Conservation (phyloP, 805 yeast genomes). For the Lipomyces chichibuensis region DNA sequence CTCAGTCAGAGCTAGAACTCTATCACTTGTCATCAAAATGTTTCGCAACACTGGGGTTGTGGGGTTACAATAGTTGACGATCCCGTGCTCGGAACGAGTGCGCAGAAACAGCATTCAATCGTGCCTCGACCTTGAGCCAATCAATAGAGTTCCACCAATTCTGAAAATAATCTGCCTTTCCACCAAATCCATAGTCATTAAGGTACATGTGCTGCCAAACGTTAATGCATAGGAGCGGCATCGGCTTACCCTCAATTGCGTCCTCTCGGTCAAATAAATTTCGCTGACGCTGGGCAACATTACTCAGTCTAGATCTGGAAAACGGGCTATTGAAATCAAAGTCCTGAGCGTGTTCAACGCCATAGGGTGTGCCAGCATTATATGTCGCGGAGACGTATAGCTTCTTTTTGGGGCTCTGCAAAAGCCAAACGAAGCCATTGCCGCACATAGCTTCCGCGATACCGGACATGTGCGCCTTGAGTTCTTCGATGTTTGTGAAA, state of each 20-base stretch:
- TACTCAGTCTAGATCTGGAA: conserved; percentile 37
- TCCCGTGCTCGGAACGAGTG: neutral
- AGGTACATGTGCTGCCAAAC: conserved; percentile 91
- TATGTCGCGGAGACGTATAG: conserved; percentile 80
- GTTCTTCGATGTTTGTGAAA: conserved; percentile 78
- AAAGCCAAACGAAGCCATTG: conserved; percentile 89
- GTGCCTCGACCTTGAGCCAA: conserved; percentile 54
- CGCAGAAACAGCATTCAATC: conserved; percentile 13
- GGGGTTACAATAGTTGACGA: neutral
- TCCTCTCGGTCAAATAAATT: conserved; percentile 47
- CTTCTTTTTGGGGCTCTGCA: conserved; percentile 56
- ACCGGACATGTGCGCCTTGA: conserved; percentile 67
- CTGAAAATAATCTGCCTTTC: conserved; percentile 70
- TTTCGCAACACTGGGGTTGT: neutral
- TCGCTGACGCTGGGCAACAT: neutral
- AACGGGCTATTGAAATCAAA: conserved; percentile 78
- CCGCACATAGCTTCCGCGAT: conserved; percentile 78
- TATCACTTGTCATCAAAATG: neutral
- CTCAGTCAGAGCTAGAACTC: neutral
- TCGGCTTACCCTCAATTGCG: conserved; percentile 47
- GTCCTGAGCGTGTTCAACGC: conserved; percentile 60
- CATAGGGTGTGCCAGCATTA: conserved; percentile 83
- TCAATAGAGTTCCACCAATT: conserved; percentile 77
- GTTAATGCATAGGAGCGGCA: conserved; percentile 73
- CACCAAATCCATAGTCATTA: conserved; percentile 77